Conservation (phyloP, 805 yeast genomes). For the Yamadazyma nakazawae region DNA sequence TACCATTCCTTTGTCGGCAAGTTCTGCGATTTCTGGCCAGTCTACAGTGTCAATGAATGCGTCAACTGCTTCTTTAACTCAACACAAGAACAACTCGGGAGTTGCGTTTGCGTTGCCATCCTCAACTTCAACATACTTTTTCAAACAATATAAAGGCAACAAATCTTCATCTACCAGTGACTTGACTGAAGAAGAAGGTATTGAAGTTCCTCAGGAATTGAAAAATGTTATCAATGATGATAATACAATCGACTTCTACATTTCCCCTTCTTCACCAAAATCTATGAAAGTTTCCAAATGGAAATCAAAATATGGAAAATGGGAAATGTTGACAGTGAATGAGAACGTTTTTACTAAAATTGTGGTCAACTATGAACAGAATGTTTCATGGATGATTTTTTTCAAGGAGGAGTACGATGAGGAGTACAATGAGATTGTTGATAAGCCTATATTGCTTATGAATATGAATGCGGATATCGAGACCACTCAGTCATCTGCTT, state of each 20-base stretch:
- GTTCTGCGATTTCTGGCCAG: slow-evolving; percentile 13
- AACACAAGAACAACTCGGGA: slow-evolving; percentile 14
- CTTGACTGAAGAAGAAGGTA: slow-evolving; percentile 14
- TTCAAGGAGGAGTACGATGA: slow-evolving; percentile 39
- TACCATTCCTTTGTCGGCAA: slow-evolving; percentile 15
- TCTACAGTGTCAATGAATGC: slow-evolving; percentile 13
- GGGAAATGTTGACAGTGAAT: slow-evolving; percentile 42
- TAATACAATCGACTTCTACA: slow-evolving; percentile 34
- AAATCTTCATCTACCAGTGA: slow-evolving; percentile 11
- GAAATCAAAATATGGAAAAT: slow-evolving; percentile 40
- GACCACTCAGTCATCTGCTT: slow-evolving; percentile 33
- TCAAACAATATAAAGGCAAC: slow-evolving; percentile 25
- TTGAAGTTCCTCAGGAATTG: slow-evolving; percentile 34
- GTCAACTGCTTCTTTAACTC: slow-evolving; percentile 8
- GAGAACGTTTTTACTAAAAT: slow-evolving; percentile 37
- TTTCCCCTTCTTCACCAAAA: slow-evolving; percentile 32
- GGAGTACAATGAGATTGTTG: slow-evolving; percentile 27
- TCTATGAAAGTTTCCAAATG: slow-evolving; percentile 40
- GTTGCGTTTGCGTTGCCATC: slow-evolving; percentile 45
- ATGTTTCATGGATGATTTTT: slow-evolving; percentile 35
- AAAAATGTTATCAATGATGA: slow-evolving; percentile 38
- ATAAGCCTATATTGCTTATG: slow-evolving; percentile 34
- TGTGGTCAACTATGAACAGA: slow-evolving; percentile 33
- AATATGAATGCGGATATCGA: slow-evolving; percentile 23
- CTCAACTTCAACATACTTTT: slow-evolving; percentile 39